Evolutionary conservation across 805 yeast genomes (phyloP), one percentile per base, ranked within the genome.

Genomic region (Spathaspora gorwiae): DNA sequence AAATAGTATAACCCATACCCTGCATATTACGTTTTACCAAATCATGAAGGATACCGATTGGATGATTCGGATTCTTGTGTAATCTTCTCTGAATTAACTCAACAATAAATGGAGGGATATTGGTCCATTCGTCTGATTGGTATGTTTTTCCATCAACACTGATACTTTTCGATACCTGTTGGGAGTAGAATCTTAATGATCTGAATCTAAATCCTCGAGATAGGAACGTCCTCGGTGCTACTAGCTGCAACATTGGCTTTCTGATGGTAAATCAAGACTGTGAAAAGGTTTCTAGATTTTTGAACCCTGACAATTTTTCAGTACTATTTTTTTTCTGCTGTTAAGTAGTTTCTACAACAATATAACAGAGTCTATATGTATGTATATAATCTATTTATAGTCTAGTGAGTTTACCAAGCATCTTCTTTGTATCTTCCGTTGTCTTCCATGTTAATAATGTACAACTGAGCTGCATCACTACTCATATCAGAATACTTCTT

Each of bases 21-120:
- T 71, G 54, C 60, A 94, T 80, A 48, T 83, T 80, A 13, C 62
- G 65, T 60, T 90, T 95, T 37, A 94, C 81, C 49, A 90, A 70
- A 15, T 78, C 73, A 39, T 90, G 76, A 32, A 94, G 72, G 42
- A 90, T 92, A 2, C 97, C 96, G 35, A 94, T 80, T 6, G 99
- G 99, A 63, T 94, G 98, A 51, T 81, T 68, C 15, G 80, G 78
- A 48, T 87, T 70, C 40, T 80, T 72, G 61, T 92, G 96, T 26
- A 92, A 68, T 42, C 85, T 78, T 49, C 96, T 75, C 24, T 81
- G 84, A 0, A 90, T 81, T 29, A 88, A 68, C 5, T 73, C 75
- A 9, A 83, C 55, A 36, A 94, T 89, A 33, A 84, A 73, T 1
- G 83, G 82, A 0, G 97, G 87, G 1, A 87, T 84, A 58, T 94